Percentiles rank a stretch among this genome's conserved stretches.
phyloP scores from a whole-genome alignment of 176 grass and related monocot genomes.

The Neostapfia colusana region DNA sequence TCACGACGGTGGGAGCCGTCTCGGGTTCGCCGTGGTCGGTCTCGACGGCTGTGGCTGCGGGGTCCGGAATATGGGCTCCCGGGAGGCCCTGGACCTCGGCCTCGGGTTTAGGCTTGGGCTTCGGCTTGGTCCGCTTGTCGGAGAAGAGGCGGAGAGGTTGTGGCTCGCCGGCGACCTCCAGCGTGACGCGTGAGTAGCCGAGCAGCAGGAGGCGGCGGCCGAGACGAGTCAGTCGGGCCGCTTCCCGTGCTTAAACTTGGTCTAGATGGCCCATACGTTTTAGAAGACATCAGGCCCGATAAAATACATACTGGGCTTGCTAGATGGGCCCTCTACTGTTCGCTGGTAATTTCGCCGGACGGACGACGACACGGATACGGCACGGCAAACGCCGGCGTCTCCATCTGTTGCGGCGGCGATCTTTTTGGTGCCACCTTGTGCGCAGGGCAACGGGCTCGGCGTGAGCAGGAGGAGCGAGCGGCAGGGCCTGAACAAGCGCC shows the following conservation, averaged over 20 bases:
- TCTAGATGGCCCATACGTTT: neutral
- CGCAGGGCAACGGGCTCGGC: neutral
- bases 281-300: neutral
- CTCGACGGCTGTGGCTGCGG: neutral
- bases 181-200: neutral
- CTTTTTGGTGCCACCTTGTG: neutral
- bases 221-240: neutral
- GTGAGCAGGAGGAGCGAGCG: neutral
- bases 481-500: neutral
- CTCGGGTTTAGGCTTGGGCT: conserved; percentile 4
- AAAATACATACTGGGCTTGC: neutral
- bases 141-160: conserved; percentile 61
- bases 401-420: neutral
- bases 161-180: conserved; percentile 49
- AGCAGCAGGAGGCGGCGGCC: neutral
- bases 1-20: no score
- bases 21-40: conserved; percentile 5
- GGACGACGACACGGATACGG: neutral
- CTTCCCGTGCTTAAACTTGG: neutral
- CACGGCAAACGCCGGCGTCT: neutral
- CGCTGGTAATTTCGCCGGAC: neutral
- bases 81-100: conserved; percentile 1
- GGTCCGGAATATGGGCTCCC: neutral
- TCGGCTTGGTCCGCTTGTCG: conserved; percentile 34
- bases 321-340: neutral